Evolutionary conservation across 1,284 basidiomycete species (phyloP), one percentile per base, ranked within the genome.

Genomic region (Trichosporon ovoides): DNA sequence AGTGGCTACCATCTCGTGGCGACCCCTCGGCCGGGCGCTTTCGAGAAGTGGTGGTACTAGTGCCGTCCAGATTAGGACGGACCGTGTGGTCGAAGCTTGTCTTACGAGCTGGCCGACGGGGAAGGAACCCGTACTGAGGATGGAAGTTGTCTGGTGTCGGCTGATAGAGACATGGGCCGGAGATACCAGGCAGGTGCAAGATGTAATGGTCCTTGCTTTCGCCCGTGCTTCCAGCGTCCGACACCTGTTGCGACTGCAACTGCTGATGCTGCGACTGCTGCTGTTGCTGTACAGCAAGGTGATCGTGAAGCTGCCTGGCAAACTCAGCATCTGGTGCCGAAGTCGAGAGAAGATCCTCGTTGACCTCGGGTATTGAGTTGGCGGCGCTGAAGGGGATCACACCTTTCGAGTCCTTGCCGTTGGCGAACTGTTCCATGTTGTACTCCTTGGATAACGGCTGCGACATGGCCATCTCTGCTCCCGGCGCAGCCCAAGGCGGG

Each of bases 11-110:
- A 24, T 62, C 72, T 40, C 53, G 52, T 13, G 75, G 75, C 4
- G 75, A 77, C 11, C 66, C 67, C 52, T 76, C 74, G 2, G 75
- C 75, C 13, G 70, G 71, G 6, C 75, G 68, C 60, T 77, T 77
- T 19, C 71, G 63, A 14, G 49, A 38, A 56, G 31, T 50, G 58
- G 59, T 28, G 53, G 59, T 64, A 28, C 54, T 51, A 5, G 58
- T 46, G 2, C 56, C 57, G 7, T 62, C 63, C n/a, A 65, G 60
- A 6, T 56, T 57, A 0, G 58, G 54, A 14, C 65, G 81, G 28
- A 92, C 85, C 0, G 90, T 91, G 75, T 92, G 91, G 77, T 94
- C 91, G 72, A 92, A 93, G 75, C 88, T 91, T 43, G 91, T 91
- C 81, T 94, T 92, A 63, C 91, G 84, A 58, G 92, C 88, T 16